phyloP scores from a whole-genome alignment of 192 early-diverging fungal genomes.

The Rhizophagus clarus region DNA sequence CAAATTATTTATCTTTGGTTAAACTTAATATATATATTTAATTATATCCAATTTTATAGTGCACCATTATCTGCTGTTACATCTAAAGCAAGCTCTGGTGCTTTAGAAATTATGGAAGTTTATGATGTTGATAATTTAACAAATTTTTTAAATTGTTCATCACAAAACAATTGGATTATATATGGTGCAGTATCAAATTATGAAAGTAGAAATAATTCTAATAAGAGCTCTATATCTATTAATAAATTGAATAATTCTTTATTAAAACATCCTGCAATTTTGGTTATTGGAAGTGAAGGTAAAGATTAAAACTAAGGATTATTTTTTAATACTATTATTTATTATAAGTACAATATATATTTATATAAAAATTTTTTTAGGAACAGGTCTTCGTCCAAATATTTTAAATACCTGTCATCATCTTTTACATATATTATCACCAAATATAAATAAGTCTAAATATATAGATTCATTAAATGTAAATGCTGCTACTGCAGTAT shows the following conservation, averaged over 20 bases:
- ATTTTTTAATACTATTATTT: too few species aligned
- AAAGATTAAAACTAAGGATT: too few species aligned
- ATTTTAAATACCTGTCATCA: background rate
- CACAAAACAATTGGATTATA: background rate
- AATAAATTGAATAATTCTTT: too few species aligned
- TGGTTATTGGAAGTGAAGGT: too few species aligned
- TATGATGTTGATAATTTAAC: constrained; percentile 43
- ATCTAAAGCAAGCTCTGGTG: constrained; percentile 70
- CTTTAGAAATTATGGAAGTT: constrained; percentile 65
- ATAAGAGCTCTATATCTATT: background rate
- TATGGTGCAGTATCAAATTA: background rate
- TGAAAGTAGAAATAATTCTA: background rate
- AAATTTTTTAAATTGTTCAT: background rate
- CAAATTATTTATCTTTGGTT: too few species aligned
- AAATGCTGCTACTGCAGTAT: background rate
- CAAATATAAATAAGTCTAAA: background rate
- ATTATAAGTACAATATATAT: too few species aligned
- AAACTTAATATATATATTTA: too few species aligned
- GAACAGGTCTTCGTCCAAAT: background rate
- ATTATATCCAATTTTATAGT: constrained; percentile 38
- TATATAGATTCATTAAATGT: constrained; percentile 10
- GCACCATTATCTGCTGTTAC: constrained; percentile 65
- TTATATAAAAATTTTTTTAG: background rate
- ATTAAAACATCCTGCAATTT: too few species aligned
- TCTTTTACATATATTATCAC: background rate